Percentiles rank a stretch among this genome's conserved stretches.
These are phyloP conservation scores for Tilletia indica DNA, from an alignment of 1,284 basidiomycete species.

Conservation along the genomic window DNA sequence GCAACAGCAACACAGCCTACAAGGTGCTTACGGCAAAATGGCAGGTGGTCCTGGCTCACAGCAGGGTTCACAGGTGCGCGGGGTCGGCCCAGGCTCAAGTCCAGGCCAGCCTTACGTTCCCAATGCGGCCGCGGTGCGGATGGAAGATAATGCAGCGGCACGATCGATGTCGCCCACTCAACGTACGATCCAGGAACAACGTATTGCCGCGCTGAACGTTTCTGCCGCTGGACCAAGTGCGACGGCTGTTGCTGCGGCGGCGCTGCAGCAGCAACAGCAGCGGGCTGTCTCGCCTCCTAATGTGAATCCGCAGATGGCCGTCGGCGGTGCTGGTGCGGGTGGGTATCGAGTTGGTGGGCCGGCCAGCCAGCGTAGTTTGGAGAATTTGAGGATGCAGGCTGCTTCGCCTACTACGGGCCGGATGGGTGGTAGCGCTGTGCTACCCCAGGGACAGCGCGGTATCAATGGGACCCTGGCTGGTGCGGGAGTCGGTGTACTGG, in stretches of 20 bases:
- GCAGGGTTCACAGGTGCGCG: not conserved
- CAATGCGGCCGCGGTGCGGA: not conserved
- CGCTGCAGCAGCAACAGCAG: constrained; percentile 15
- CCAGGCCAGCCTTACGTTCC: not conserved
- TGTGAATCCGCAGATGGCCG: not conserved
- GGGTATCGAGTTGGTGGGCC: not conserved
- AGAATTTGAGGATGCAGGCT: constrained; percentile 8
- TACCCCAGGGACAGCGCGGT: not conserved
- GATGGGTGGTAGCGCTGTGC: not conserved
- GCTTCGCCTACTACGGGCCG: not conserved
- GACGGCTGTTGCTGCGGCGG: not conserved
- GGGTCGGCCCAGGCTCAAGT: not conserved
- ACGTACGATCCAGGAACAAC: constrained; percentile 16
- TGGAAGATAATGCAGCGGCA: not conserved
- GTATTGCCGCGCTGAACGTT: constrained; percentile 2
- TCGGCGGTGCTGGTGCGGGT: not conserved
- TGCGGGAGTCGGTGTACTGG: not conserved
- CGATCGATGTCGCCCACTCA: constrained; percentile 12
- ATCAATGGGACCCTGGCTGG: constrained; percentile 11
- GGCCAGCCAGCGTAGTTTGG: constrained; percentile 11
- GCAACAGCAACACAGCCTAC: not conserved
- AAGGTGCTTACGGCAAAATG: constrained; percentile 6
- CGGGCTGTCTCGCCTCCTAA: constrained; percentile 10
- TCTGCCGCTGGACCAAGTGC: not conserved
- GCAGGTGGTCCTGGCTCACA: not conserved